Evolutionary conservation across 805 yeast species (phyloP).

Genomic region (Aciculoconidium aculeatum): DNA sequence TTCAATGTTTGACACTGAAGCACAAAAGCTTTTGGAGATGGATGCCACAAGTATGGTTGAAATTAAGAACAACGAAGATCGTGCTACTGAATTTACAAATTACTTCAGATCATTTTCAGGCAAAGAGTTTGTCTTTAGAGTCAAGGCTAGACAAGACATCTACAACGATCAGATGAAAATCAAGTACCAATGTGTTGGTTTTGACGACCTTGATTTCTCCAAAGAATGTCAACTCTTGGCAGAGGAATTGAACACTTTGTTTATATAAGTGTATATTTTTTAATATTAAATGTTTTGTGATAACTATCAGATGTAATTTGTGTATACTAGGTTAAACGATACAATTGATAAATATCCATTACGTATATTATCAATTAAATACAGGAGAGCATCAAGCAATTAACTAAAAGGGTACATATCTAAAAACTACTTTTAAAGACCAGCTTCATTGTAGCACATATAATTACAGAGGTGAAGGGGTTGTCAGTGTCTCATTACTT

Average conservation of each 20-base stretch:
- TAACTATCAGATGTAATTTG: no score
- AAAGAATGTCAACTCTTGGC: constrained; percentile 58
- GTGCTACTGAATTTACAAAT: no score
- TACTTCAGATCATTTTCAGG: no score
- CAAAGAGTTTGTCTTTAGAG: constrained; percentile 64
- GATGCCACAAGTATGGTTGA: constrained; percentile 57
- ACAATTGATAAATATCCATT: no score
- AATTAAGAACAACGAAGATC: constrained; percentile 29
- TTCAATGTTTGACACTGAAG: constrained; percentile 83
- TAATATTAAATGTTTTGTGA: background rate
- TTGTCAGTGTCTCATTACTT: no score
- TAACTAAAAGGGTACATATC: no score
- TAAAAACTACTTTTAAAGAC: no score
- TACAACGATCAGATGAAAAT: constrained; percentile 75
- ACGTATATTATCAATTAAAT: no score
- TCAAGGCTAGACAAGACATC: constrained; percentile 77
- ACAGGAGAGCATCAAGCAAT: no score
- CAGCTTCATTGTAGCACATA: no score
- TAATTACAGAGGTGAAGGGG: no score
- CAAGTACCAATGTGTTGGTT: constrained; percentile 60
- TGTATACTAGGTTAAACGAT: no score
- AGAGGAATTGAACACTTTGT: constrained; percentile 34
- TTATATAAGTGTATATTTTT: constrained; percentile 12
- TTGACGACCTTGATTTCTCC: constrained; percentile 48
- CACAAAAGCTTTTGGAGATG: constrained; percentile 57